These are phyloP conservation scores for Cyberlindnera bimundalis DNA, from an alignment of 805 yeast genomes.

Conservation along the genomic window DNA sequence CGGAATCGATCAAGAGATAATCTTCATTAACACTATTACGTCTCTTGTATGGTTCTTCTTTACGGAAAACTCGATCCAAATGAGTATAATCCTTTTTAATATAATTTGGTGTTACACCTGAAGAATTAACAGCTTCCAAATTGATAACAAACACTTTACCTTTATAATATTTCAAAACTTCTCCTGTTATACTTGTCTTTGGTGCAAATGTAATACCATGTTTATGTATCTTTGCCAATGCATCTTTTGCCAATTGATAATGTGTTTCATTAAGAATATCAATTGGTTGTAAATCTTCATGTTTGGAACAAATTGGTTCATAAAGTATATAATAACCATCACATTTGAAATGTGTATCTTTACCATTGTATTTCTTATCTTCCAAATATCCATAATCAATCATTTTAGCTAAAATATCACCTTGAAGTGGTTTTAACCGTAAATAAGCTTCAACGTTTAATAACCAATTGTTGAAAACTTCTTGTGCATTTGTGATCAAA, in stretches of 20 bases:
- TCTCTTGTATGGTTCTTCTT: not conserved
- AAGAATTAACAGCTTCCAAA: conserved; percentile 21
- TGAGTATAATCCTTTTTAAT: conserved; percentile 16
- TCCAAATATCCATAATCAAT: conserved; percentile 28
- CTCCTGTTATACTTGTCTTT: conserved; percentile 9
- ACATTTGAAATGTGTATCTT: conserved; percentile 22
- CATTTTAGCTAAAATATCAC: conserved; percentile 23
- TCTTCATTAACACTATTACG: too few relatives aligned
- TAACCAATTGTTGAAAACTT: conserved; percentile 22
- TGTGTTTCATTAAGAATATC: conserved; percentile 14
- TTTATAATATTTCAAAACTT: conserved; percentile 20
- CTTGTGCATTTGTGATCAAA: conserved; percentile 11
- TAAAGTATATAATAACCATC: conserved; percentile 28
- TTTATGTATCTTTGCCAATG: conserved; percentile 20
- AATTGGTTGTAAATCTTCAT: conserved; percentile 17
- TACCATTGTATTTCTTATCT: conserved; percentile 22
- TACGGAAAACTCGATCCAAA: conserved; percentile 17
- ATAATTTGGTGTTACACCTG: not conserved
- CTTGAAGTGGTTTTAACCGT: conserved; percentile 20
- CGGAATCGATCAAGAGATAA: too few relatives aligned
- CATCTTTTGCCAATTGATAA: conserved; percentile 15
- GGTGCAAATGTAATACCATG: conserved; percentile 25
- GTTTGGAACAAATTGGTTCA: conserved; percentile 20
- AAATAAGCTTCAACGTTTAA: conserved; percentile 22
- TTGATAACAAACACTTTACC: conserved; percentile 23